phyloP scores from a whole-genome alignment of 108 stramenopile species.

The Conticribra weissflogii region DNA sequence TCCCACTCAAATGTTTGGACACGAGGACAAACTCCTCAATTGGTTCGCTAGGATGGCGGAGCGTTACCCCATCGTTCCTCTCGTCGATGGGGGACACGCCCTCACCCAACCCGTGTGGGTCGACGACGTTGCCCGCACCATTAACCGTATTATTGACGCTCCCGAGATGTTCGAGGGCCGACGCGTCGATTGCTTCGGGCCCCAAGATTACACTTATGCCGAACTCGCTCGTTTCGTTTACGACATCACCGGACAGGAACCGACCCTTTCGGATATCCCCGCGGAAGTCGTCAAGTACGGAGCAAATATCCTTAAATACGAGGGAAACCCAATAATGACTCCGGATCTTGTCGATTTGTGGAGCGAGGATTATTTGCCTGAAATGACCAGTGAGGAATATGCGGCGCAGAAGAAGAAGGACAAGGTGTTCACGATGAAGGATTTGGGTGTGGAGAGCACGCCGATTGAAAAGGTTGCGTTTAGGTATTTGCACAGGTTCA shows the following conservation, averaged over 20 bases:
- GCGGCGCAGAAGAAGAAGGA: conserved; percentile 49
- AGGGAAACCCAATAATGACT: conserved; percentile 71
- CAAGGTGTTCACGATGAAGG: conserved; percentile 81
- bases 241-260: conserved; percentile 83
- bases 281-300: conserved; percentile 44
- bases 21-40: conserved; percentile 93
- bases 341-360: conserved; percentile 79
- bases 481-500: conserved; percentile 86
- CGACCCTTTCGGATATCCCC: conserved; percentile 71
- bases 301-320: conserved; percentile 64
- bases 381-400: conserved; percentile 69
- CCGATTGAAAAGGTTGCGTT: conserved; percentile 91
- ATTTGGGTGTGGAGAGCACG: conserved; percentile 80
- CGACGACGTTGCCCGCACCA: conserved; percentile 91
- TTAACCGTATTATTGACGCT: conserved; percentile 72
- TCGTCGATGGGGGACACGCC: conserved; percentile 85
- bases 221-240: conserved; percentile 93
- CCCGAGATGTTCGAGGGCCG: conserved; percentile 84
- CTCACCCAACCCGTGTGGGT: conserved; percentile 95
- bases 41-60: conserved; percentile 80
- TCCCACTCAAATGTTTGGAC: conserved; percentile 94
- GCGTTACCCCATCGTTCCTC: conserved; percentile 69
- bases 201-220: conserved; percentile 89
- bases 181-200: conserved; percentile 93
- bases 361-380: conserved; percentile 80